A percentile compares a stretch with the other conserved stretches of the same genome.
These are phyloP conservation scores for Mallotus japonicus DNA, from an alignment of 441 rosid genomes.

Conservation along the genomic window DNA sequence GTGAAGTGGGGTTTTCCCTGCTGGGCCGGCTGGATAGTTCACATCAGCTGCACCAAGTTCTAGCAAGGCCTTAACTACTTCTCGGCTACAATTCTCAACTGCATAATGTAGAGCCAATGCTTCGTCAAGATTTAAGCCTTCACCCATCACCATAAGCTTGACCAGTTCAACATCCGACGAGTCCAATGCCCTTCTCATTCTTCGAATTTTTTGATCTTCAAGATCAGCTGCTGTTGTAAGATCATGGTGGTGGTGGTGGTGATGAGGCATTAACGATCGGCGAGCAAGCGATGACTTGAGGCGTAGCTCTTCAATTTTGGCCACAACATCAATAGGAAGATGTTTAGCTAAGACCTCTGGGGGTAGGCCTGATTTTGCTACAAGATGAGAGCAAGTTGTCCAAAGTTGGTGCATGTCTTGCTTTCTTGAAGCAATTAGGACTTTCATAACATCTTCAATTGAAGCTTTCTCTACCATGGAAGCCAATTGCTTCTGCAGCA, in stretches of 20 bases:
- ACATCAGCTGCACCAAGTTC: slow-evolving; percentile 98
- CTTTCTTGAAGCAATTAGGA: slow-evolving; percentile 85
- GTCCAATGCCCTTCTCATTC: slow-evolving; percentile 93
- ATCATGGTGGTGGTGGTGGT: slow-evolving; percentile 59
- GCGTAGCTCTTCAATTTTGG: slow-evolving; percentile 91
- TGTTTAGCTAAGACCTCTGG: slow-evolving; percentile 91
- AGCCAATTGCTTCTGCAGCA: slow-evolving; percentile 79
- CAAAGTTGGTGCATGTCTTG: slow-evolving; percentile 97
- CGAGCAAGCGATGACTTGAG: slow-evolving; percentile 77
- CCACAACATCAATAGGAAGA: slow-evolving; percentile 78
- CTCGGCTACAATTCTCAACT: slow-evolving; percentile 92
- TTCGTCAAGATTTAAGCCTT: slow-evolving; percentile 91
- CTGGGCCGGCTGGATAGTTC: slow-evolving; percentile 86
- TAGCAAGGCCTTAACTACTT: slow-evolving; percentile 91
- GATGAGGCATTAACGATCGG: slow-evolving; percentile 55
- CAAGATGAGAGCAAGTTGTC: slow-evolving; percentile 97
- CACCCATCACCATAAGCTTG: slow-evolving; percentile 99
- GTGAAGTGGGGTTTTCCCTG: slow-evolving; percentile 88
- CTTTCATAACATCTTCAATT: slow-evolving; percentile 97
- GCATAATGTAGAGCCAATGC: slow-evolving; percentile 93
- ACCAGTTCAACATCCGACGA: slow-evolving; percentile 94
- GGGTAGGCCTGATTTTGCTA: slow-evolving; percentile 90
- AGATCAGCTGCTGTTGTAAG: slow-evolving; percentile 63
- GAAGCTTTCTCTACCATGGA: slow-evolving; percentile 96
- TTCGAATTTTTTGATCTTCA: slow-evolving; percentile 87